Evolutionary conservation across 176 grass and related monocot genomes (phyloP).

Genomic region (Pontederia paniculata): DNA sequence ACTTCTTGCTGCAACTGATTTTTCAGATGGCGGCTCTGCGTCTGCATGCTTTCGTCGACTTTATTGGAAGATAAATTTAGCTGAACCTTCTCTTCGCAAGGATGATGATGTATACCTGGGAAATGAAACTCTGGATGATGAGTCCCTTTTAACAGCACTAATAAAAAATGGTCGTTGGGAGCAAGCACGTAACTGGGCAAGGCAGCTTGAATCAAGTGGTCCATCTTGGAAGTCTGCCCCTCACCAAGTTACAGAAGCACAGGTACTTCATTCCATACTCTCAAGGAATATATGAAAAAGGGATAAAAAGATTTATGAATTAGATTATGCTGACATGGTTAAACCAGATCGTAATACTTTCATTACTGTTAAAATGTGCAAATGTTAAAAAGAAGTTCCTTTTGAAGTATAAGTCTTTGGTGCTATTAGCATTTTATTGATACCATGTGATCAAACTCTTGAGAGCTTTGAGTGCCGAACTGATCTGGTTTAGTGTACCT

Average conservation of each 20-base stretch:
- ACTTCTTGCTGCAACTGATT: slow-evolving; percentile 79
- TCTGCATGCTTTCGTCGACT: slow-evolving; percentile 61
- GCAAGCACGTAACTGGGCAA: slow-evolving; percentile 83
- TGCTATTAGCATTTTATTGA: too few species aligned
- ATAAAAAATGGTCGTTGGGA: slow-evolving; percentile 79
- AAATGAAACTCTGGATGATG: slow-evolving; percentile 74
- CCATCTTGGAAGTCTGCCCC: slow-evolving; percentile 61
- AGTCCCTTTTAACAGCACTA: slow-evolving; percentile 57
- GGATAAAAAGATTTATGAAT: background rate
- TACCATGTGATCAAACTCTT: too few species aligned
- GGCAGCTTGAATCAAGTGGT: slow-evolving; percentile 64
- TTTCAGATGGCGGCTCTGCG: slow-evolving; percentile 74
- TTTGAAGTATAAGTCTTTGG: too few species aligned
- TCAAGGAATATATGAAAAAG: background rate
- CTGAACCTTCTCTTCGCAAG: slow-evolving; percentile 55
- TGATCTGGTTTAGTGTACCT: too few species aligned
- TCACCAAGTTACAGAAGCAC: slow-evolving; percentile 94
- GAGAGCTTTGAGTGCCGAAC: too few species aligned
- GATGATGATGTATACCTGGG: slow-evolving; percentile 50
- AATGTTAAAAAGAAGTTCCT: too few species aligned
- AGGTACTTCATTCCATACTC: slow-evolving; percentile 29
- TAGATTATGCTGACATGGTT: background rate
- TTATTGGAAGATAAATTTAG: slow-evolving; percentile 88
- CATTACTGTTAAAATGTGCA: too few species aligned
- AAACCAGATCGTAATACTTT: too few species aligned